phyloP scores from a whole-genome alignment of 345 rosid genomes.

The Microthlaspi erraticum region DNA sequence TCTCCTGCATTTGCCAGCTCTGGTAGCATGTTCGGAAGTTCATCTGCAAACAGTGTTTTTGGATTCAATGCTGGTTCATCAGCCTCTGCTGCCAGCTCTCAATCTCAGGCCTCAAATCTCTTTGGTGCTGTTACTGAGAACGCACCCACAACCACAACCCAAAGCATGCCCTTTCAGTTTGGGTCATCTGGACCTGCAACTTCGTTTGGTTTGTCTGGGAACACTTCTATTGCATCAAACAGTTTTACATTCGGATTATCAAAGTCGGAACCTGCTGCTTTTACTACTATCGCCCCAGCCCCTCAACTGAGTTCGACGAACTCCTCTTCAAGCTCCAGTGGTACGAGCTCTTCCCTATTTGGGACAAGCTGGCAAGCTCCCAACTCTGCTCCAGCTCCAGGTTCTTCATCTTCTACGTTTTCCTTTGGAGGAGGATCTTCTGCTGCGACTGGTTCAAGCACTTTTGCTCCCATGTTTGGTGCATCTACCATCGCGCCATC shows the following conservation, averaged over 20 bases:
- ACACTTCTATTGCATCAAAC: constrained; percentile 44
- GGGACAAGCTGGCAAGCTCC: constrained; percentile 66
- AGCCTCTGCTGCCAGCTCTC: constrained; percentile 48
- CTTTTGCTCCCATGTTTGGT: constrained; percentile 55
- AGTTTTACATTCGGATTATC: constrained; percentile 61
- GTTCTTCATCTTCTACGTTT: constrained; percentile 53
- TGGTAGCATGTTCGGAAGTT: constrained; percentile 43
- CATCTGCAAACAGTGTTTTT: constrained; percentile 48
- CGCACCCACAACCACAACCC: constrained; percentile 54
- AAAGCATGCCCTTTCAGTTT: constrained; percentile 57
- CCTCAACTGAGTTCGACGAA: constrained; percentile 54
- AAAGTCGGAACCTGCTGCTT: constrained; percentile 46
- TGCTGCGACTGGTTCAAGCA: constrained; percentile 42
- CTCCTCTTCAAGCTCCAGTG: constrained; percentile 56
- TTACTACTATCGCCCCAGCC: constrained; percentile 55
- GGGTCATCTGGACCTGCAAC: constrained; percentile 59
- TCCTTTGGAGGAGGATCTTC: constrained; percentile 57
- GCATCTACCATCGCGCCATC: constrained; percentile 51
- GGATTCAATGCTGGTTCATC: constrained; percentile 54
- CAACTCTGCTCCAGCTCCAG: constrained; percentile 46
- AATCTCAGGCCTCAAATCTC: constrained; percentile 54
- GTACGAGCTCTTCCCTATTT: constrained; percentile 49
- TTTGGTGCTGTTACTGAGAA: constrained; percentile 51
- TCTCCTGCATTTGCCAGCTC: constrained; percentile 45
- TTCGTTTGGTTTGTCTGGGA: constrained; percentile 55